A percentile compares a stretch with the other conserved stretches of the same genome.
Evolutionary conservation across 2,329 filamentous ascomycete genomes (phyloP).

Genomic region (Bretziella fagacearum): DNA sequence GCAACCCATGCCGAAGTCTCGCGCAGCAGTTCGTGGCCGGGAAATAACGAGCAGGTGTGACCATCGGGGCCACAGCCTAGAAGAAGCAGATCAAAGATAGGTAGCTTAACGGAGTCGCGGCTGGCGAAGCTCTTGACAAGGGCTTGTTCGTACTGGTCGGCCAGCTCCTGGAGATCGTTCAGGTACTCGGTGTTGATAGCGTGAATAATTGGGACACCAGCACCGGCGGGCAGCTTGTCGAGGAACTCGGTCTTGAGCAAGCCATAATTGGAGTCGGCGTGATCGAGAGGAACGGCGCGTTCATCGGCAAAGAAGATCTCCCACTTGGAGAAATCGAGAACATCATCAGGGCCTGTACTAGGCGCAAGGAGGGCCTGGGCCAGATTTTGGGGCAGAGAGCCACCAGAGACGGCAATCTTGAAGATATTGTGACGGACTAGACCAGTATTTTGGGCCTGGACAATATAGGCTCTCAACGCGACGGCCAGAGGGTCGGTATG

Average conservation of each 20-base stretch:
- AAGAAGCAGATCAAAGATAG: slow-evolving; percentile 86
- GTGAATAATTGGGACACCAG: slow-evolving; percentile 55
- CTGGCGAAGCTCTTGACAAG: slow-evolving; percentile 76
- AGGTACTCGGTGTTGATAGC: slow-evolving; percentile 51
- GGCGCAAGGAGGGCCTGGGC: slow-evolving; percentile 61
- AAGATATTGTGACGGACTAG: slow-evolving; percentile 67
- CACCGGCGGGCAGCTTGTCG: slow-evolving; percentile 60
- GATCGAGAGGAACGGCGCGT: slow-evolving; percentile 78
- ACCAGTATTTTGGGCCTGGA: slow-evolving; percentile 65
- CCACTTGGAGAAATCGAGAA: slow-evolving; percentile 69
- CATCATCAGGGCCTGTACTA: slow-evolving; percentile 37
- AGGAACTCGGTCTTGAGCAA: slow-evolving; percentile 76
- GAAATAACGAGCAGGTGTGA: slow-evolving; percentile 94
- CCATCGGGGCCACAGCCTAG: slow-evolving; percentile 91
- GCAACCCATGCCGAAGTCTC: slow-evolving; percentile 86
- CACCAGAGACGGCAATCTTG: slow-evolving; percentile 84
- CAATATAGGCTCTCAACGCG: slow-evolving; percentile 65
- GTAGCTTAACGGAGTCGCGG: slow-evolving; percentile 83
- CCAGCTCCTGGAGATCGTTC: slow-evolving; percentile 75
- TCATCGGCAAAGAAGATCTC: slow-evolving; percentile 98
- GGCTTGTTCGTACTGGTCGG: slow-evolving; percentile 80
- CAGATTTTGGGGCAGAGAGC: slow-evolving; percentile 77
- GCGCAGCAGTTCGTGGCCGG: slow-evolving; percentile 68
- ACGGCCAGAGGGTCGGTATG: slow-evolving; percentile 52
- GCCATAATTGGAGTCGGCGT: slow-evolving; percentile 86